Base-by-base conservation (phyloP, 306 rosid species). In the Medicago lupulina region DNA sequence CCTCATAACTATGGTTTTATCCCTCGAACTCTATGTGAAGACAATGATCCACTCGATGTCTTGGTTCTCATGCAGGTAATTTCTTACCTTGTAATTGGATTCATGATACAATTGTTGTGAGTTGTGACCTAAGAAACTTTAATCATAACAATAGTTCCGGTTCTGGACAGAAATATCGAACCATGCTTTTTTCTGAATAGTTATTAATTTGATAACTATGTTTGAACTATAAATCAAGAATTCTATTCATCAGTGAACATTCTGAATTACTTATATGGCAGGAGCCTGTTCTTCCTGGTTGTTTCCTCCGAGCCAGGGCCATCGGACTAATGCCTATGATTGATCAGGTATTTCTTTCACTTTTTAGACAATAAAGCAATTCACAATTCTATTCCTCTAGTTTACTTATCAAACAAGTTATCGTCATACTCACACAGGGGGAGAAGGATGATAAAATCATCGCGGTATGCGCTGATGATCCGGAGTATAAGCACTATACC, bases 241-340 rank as follows among this genome's bases (percentile, higher is more conserved):
- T 60, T 16, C 4, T 19, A 43, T 49, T 25, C 12, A 76, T 41
- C 19, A 23, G 72, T 43, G 43, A 69, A 47, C 73, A 21, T 70
- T 31, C 44, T 14, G 69, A 63, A 62, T 86, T 28, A 13, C 59
- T 85, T 46, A 76, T 83, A 67, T 79, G 72, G 17, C 70, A 96
- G 98, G 99, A 96, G 84, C 99, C 99, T 15, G 85, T 96, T 73
- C 89, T 96, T 87, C 97, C 99, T 36, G 99, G 99, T 73, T 89
- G 96, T 82, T 96, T 96, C 76, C 92, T 92, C 43, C 81, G 99
- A 82, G 99, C 99, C 70, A 87, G 78, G 75, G 92, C 98, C 85
- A 87, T 96, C 68, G 98, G 99, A 86, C 83, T 96, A 6, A 96
- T 96, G 98, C 97, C 99, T 17, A 96, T 96, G 99, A 96, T 96